A percentile compares a stretch with the other conserved stretches of the same genome.
Evolutionary conservation across 2,329 filamentous ascomycete genomes (phyloP).

Genomic region (Colletotrichum eremochloae): DNA sequence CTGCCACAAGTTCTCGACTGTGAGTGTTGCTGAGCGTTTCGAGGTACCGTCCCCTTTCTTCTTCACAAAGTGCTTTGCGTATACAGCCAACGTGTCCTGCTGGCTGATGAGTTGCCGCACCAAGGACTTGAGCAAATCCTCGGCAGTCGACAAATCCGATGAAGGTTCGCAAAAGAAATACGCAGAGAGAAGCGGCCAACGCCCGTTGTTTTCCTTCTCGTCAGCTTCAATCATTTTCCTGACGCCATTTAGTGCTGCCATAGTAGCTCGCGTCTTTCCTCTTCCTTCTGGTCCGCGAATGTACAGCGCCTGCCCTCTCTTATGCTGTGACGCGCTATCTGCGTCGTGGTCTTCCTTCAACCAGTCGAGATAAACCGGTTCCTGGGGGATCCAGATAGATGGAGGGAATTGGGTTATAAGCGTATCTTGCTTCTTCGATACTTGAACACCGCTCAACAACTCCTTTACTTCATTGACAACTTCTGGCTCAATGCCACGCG

Average conservation of each 20-base stretch:
- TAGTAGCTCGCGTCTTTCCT: constrained; percentile 57
- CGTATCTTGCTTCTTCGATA: constrained; percentile 51
- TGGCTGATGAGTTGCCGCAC: constrained; percentile 54
- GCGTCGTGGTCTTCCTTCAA: constrained; percentile 44
- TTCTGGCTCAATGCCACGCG: constrained; percentile 52
- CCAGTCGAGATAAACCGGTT: constrained; percentile 54
- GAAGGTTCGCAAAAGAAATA: constrained; percentile 59
- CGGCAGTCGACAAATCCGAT: constrained; percentile 54
- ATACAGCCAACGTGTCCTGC: constrained; percentile 50
- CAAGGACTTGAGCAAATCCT: constrained; percentile 57
- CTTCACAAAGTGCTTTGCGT: constrained; percentile 53
- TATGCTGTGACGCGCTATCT: constrained; percentile 12
- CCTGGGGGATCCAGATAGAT: constrained; percentile 56
- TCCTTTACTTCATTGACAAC: constrained; percentile 51
- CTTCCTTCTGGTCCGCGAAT: constrained; percentile 57
- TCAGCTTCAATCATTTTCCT: constrained; percentile 47
- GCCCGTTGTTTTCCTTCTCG: constrained; percentile 43
- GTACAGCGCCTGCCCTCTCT: constrained; percentile 53
- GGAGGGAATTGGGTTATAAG: constrained; percentile 49
- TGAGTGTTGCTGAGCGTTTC: constrained; percentile 48
- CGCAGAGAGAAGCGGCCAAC: constrained; percentile 51
- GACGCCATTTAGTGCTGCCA: constrained; percentile 55
- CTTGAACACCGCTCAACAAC: constrained; percentile 51
- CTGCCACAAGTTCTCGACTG: constrained; percentile 57
- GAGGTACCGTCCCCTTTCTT: constrained; percentile 49